A percentile compares a stretch with the other conserved stretches of the same genome.
These are phyloP conservation scores for Aureobasidium sp. DNA, from an alignment of 2,329 filamentous ascomycete genomes.

Conservation along the genomic window DNA sequence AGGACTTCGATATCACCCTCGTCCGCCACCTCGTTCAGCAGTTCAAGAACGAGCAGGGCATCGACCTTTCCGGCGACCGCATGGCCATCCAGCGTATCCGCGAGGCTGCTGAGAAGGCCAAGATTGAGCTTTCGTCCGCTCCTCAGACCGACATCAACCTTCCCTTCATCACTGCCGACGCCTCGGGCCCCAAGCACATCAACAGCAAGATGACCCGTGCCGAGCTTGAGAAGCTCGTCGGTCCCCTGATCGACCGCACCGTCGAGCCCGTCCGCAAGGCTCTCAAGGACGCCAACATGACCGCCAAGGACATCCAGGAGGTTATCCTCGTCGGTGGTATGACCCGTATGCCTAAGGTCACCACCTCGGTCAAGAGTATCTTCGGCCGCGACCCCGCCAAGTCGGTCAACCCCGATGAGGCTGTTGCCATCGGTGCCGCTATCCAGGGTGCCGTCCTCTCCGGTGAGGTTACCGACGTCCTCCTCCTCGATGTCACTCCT, in stretches of 20 bases:
- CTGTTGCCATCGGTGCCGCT: constrained; percentile 96
- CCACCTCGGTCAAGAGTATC: constrained; percentile 68
- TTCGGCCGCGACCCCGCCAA: constrained; percentile 99
- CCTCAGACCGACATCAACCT: constrained; percentile 98
- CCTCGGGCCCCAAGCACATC: constrained; percentile 88
- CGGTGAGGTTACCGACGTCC: constrained; percentile 92
- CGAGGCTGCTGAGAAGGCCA: constrained; percentile 98
- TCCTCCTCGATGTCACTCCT: constrained; percentile 91
- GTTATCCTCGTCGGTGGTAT: constrained; percentile 98
- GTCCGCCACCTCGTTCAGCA: constrained; percentile 62
- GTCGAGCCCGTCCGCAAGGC: constrained; percentile 94
- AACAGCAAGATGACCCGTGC: constrained; percentile 96
- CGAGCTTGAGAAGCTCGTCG: constrained; percentile 96
- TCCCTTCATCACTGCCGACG: constrained; percentile 94
- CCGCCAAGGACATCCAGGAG: constrained; percentile 86
- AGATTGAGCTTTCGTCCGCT: constrained; percentile 95
- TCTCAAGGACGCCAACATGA: constrained; percentile 83
- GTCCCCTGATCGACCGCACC: constrained; percentile 87
- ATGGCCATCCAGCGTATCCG: constrained; percentile 92
- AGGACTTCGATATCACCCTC: constrained; percentile 94
- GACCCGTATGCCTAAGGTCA: constrained; percentile 93
- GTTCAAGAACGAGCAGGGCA: constrained; percentile 72
- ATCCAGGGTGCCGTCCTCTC: constrained; percentile 98
- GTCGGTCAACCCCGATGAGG: constrained; percentile 99
- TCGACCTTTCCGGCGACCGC: constrained; percentile 66